Percentiles rank a stretch among this genome's conserved stretches.
Evolutionary conservation across 495 filamentous ascomycete genomes (phyloP).

Genomic region (Penicillium bovifimosum): DNA sequence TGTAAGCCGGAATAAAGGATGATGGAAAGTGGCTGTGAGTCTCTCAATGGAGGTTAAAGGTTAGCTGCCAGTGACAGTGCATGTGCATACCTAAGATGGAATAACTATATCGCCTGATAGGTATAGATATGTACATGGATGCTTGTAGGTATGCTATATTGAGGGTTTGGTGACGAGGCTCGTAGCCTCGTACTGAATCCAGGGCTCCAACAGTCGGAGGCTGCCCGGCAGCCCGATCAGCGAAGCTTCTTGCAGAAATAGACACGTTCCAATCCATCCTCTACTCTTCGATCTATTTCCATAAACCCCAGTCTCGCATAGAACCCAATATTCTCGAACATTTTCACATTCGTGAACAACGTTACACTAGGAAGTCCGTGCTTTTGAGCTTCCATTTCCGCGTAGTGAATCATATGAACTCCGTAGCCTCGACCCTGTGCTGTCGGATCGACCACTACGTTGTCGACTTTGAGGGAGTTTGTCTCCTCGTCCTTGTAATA

Average conservation of each 20-base stretch:
- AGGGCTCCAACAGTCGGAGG: too few relatives aligned
- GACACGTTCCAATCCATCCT: constrained; percentile 31
- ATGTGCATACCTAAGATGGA: too few relatives aligned
- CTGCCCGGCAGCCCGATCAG: too few relatives aligned
- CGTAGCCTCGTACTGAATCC: too few relatives aligned
- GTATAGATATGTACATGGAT: too few relatives aligned
- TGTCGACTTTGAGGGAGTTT: constrained; percentile 22
- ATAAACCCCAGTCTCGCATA: constrained; percentile 32
- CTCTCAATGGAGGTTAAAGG: too few relatives aligned
- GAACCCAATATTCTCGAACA: constrained; percentile 32
- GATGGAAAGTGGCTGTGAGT: too few relatives aligned
- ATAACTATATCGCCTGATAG: too few relatives aligned
- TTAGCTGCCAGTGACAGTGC: too few relatives aligned
- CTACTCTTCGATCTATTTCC: constrained; percentile 22
- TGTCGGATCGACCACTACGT: constrained; percentile 27
- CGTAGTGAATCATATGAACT: constrained; percentile 20
- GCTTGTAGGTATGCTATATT: too few relatives aligned
- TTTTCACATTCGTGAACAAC: constrained; percentile 35
- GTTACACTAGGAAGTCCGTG: constrained; percentile 10
- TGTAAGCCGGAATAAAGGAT: too few relatives aligned
- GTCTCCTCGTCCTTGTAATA: background rate
- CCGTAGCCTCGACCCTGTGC: constrained; percentile 31
- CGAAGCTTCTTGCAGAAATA: constrained; percentile 23
- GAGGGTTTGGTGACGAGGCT: too few relatives aligned
- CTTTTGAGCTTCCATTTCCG: constrained; percentile 7